phyloP scores from a whole-genome alignment of 495 filamentous ascomycete species.

The Penicilliopsis zonata region DNA sequence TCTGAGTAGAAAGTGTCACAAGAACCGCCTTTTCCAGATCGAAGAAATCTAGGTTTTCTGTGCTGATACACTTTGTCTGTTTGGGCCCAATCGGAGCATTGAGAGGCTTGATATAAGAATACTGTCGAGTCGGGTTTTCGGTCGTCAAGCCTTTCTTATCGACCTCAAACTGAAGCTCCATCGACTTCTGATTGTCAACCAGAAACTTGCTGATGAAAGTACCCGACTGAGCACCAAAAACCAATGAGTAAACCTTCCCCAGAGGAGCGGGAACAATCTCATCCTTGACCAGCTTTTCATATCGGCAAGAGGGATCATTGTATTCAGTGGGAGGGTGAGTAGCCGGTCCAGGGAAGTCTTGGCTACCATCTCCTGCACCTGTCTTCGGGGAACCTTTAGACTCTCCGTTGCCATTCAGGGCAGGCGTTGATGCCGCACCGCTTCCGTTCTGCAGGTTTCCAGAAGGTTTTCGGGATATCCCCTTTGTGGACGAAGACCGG shows the following conservation, averaged over 20 bases:
- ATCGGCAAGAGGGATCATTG: conserved; percentile 62
- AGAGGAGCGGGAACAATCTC: conserved; percentile 79
- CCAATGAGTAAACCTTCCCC: conserved; percentile 78
- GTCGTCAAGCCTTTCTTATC: conserved; percentile 65
- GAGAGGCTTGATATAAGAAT: conserved; percentile 87
- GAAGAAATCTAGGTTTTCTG: conserved; percentile 64
- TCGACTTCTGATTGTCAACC: conserved; percentile 74
- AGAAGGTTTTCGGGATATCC: conserved; percentile 54
- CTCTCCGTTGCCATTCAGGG: conserved; percentile 27
- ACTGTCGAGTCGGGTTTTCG: conserved; percentile 61
- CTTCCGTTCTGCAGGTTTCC: conserved; percentile 37
- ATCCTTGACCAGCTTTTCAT: conserved; percentile 74
- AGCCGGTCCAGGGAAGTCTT: conserved; percentile 79
- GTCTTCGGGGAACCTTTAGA: conserved; percentile 38
- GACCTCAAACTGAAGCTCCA: conserved; percentile 71
- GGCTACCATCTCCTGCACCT: conserved; percentile 32
- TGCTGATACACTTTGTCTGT: conserved; percentile 90
- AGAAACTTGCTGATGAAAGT: conserved; percentile 78
- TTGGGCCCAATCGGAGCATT: conserved; percentile 76
- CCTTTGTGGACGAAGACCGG: conserved; percentile 36
- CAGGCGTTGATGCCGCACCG: conserved; percentile 15
- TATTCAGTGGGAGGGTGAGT: conserved; percentile 79
- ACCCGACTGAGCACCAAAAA: conserved; percentile 71
- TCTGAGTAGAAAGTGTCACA: conserved; percentile 71
- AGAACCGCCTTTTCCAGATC: conserved; percentile 82